These are phyloP conservation scores for Peronospora belbahrii DNA, from an alignment of 352 stramenopile species.

Conservation along the genomic window DNA sequence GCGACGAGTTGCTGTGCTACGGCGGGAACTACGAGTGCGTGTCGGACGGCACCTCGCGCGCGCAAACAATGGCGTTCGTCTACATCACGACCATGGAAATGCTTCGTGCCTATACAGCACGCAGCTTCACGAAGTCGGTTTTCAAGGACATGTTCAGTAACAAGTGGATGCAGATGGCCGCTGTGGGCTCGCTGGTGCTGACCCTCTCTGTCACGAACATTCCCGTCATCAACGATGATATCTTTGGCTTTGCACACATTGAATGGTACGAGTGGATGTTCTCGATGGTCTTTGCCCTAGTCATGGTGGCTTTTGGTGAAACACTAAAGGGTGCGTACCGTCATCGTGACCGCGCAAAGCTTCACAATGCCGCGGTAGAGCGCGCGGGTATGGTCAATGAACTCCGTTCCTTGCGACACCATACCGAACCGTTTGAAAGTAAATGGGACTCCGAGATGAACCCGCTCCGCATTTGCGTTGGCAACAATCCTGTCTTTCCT, in stretches of 20 bases:
- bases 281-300: slow-evolving; percentile 52
- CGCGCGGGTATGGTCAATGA: slow-evolving; percentile 39
- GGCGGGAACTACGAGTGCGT: slow-evolving; percentile 50
- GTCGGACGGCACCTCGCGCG: slow-evolving; percentile 48
- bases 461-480: slow-evolving; percentile 27
- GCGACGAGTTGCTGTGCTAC: slow-evolving; percentile 39
- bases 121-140: slow-evolving; percentile 71
- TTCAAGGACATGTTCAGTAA: slow-evolving; percentile 66
- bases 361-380: slow-evolving; percentile 31
- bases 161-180: slow-evolving; percentile 75
- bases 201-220: slow-evolving; percentile 69
- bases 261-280: slow-evolving; percentile 75
- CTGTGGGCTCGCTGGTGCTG: slow-evolving; percentile 44
- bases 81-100: slow-evolving; percentile 79
- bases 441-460: slow-evolving; percentile 48
- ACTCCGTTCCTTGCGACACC: slow-evolving; percentile 46
- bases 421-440: slow-evolving; percentile 53
- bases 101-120: slow-evolving; percentile 60
- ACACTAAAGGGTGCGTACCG: slow-evolving; percentile 62
- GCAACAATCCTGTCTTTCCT: slow-evolving; percentile 3
- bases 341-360: slow-evolving; percentile 40
- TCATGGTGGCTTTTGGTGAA: slow-evolving; percentile 65
- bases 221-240: slow-evolving; percentile 49
- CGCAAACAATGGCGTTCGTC: slow-evolving; percentile 68
- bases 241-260: slow-evolving; percentile 64